Evolutionary conservation across 768 basidiomycete genomes (phyloP).

Genomic region (Dioszegia crocea): DNA sequence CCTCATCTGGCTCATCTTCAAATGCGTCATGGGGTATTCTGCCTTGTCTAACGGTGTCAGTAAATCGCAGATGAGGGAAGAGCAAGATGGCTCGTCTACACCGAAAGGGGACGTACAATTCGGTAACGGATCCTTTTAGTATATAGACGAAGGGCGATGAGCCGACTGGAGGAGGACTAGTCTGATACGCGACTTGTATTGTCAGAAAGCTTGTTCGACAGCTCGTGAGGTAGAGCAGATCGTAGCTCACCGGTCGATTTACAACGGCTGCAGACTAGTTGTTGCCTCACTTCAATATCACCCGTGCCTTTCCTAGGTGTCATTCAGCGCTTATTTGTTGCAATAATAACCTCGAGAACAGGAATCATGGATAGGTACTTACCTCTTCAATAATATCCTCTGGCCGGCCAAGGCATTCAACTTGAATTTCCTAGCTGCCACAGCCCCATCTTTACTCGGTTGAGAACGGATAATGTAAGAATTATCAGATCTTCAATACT

Average conservation of each 20-base stretch:
- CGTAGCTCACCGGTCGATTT: constrained; percentile 44
- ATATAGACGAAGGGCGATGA: constrained; percentile 76
- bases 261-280: constrained; percentile 42
- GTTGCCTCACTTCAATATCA: constrained; percentile 43
- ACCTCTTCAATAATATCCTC: constrained; percentile 76
- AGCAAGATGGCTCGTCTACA: not conserved
- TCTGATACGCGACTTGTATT: constrained; percentile 68
- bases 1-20: constrained; percentile 48
- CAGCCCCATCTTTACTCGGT: constrained; percentile 59
- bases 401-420: constrained; percentile 69
- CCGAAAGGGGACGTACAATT: constrained; percentile 48
- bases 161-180: constrained; percentile 69
- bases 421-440: constrained; percentile 66
- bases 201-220: not conserved
- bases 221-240: not conserved
- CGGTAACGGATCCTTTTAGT: constrained; percentile 74
- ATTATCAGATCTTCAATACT: constrained; percentile 68
- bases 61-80: too few species aligned
- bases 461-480: constrained; percentile 74
- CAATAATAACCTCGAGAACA: not conserved
- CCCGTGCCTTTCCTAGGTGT: constrained; percentile 23
- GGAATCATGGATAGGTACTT: constrained; percentile 29
- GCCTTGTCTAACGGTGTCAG: constrained; percentile 64
- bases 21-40: constrained; percentile 80
- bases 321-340: not conserved